These are phyloP conservation scores for Aspergillus neoniger DNA, from an alignment of 2,329 filamentous ascomycete genomes.

Conservation along the genomic window DNA sequence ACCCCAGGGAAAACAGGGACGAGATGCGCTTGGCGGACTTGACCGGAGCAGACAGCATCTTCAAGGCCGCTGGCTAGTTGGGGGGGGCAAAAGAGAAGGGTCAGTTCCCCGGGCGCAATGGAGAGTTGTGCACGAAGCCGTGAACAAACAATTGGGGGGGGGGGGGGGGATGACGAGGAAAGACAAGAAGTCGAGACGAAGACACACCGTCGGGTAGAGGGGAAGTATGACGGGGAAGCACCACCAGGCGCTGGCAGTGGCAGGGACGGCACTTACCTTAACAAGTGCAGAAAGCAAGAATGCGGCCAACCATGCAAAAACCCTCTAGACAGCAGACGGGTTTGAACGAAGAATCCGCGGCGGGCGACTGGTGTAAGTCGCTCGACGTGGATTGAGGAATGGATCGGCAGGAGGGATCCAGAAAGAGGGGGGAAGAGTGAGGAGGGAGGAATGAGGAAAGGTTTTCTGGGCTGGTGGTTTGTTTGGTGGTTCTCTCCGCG, in stretches of 20 bases:
- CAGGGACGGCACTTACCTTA: constrained; percentile 10
- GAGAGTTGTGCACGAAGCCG: not conserved
- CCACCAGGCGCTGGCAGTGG: constrained; percentile 5
- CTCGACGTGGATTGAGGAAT: constrained; percentile 29
- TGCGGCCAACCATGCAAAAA: constrained; percentile 24
- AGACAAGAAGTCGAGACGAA: constrained; percentile 10
- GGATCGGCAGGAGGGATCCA: constrained; percentile 41
- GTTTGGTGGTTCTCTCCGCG: not conserved
- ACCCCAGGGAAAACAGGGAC: constrained; percentile 47
- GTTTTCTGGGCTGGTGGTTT: not conserved
- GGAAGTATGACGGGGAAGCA: constrained; percentile 8
- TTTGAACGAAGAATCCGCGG: constrained; percentile 7
- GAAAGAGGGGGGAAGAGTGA: constrained; percentile 9
- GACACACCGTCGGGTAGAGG: constrained; percentile 7
- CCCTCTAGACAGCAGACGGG: not conserved
- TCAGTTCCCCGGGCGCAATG: constrained; percentile 5
- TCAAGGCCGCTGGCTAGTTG: constrained; percentile 16
- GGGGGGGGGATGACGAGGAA: not conserved
- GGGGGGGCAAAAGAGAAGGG: constrained; percentile 5
- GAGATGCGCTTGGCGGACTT: constrained; percentile 50
- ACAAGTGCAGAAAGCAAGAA: constrained; percentile 22
- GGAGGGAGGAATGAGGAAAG: constrained; percentile 2
- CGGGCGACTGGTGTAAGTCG: constrained; percentile 9
- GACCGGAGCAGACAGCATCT: constrained; percentile 44
- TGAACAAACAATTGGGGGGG: constrained; percentile 1